Evolutionary conservation across 129 eudicot genomes (phyloP), one percentile per base, ranked within the genome.

Genomic region (Lactuca saligna): DNA sequence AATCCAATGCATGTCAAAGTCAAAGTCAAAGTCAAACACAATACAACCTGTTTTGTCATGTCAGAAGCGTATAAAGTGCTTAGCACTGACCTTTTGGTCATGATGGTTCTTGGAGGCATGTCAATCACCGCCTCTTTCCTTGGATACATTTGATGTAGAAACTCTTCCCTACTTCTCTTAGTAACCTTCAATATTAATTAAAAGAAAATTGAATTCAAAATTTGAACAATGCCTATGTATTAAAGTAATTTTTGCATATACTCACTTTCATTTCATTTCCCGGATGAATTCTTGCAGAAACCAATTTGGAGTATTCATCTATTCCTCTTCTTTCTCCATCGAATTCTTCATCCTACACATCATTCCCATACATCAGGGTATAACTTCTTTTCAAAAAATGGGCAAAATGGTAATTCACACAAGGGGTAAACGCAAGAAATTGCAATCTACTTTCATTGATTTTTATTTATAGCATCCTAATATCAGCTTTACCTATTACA

Each of bases 101-200:
- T 82, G 59, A 65, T 82, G 50, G 63, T 57, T 83, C 67, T 63
- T 6, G 70, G 80, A 60, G 80, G 73, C 62, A 62, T 12, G 49
- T 79, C 89, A 51, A 48, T 65, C 62, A 63, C 54, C 44, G 76
- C 54, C 53, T 76, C 72, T 77, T 75, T 80, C 59, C 75, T 83
- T 59, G 75, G 61, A 85, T 76, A 64, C 56, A 57, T 75, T 53
- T 81, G 80, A 48, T 76, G 75, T 41, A 79, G 54, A 64, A 65
- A 75, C 6, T 85, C 90, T 6, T 78, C 85, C 82, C 86, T 79
- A 53, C 58, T 75, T 78, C 95, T 80, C 80, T 93, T 87, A 55
- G 70, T 71, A 74, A 76, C 80, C 95, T 83, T 74, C 37, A 25
- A 12, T 29, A 25, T 10, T 34, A 66, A 14, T 54, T 57, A 58